Base-by-base conservation (phyloP, 2,329 filamentous ascomycete genomes). In the Shiraia sp. region DNA sequence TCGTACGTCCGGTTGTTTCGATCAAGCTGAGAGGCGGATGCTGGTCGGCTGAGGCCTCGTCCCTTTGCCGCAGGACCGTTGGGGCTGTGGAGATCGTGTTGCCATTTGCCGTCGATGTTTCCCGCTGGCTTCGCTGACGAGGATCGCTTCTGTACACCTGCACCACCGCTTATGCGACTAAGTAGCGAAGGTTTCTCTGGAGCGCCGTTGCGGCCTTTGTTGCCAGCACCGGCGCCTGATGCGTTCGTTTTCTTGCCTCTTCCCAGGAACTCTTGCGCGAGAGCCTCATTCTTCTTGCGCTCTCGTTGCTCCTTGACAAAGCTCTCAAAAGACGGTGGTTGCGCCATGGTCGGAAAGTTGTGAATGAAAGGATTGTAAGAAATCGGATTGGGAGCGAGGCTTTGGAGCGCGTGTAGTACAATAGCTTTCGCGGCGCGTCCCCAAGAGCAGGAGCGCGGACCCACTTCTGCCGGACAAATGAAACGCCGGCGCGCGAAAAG, bases 251-350 rank as follows among this genome's bases (percentile, higher is more conserved):
- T 81, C 43, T 78, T 72, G 39, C 69, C 71, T 26, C 61, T 60
- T 54, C 80, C 80, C 55, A 91, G 85, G 61, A 91, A 88, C 61
- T 80, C 77, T 57, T 86, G 78, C 23, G 87, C 87, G n/a, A 90
- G 79, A 3, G 74, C 77, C 62, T 88, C 81, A 55, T 86, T 84
- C 72, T 83, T 85, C 72, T 86, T 86, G 65, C 83, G 81, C 66
- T 87, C 79, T 47, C 86, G 84, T 17, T 62, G 44, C n/a, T 65
- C 55, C 36, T 68, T 63, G 42, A 66, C 53, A 31, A 66, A 63
- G 36, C 49, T 61, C 10, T 59, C 61, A 19, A 69, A 67, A 3
- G 51, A 59, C 7, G 46, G 37, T 19, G 52, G 55, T 15, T 62
- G 53, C 2, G 63, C 32, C 58, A 59, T 61, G 41, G 32, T 49